These are phyloP conservation scores for Alnus rubra DNA, from an alignment of 306 rosid species.

Conservation along the genomic window DNA sequence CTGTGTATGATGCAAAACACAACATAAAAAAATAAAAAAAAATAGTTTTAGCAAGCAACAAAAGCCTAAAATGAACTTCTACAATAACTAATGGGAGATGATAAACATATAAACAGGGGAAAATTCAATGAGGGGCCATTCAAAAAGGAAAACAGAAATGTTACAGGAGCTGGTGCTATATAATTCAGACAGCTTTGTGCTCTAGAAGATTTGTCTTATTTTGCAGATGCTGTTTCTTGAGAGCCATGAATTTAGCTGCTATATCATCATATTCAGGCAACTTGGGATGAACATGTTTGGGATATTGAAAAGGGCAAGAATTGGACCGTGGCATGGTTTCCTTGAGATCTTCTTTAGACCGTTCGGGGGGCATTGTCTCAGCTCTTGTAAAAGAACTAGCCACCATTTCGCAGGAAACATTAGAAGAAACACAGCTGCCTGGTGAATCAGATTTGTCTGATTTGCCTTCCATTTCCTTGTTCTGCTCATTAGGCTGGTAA, in stretches of 20 bases:
- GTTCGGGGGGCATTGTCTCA: constrained; percentile 60
- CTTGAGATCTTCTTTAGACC: constrained; percentile 23
- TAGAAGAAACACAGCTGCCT: constrained; percentile 8
- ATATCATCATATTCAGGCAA: constrained; percentile 75
- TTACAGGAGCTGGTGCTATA: neutral
- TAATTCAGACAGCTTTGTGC: constrained; percentile 2
- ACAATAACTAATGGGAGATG: neutral
- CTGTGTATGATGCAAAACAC: neutral
- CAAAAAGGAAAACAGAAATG: constrained; percentile 14
- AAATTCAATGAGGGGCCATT: constrained; percentile 14
- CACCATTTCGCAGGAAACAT: constrained; percentile 13
- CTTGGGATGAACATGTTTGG: constrained; percentile 77
- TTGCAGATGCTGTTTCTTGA: constrained; percentile 49
- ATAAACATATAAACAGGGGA: neutral
- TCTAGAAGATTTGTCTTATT: constrained; percentile 16
- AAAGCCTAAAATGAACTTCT: too few species aligned
- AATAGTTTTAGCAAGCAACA: too few species aligned
- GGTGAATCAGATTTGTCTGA: constrained; percentile 12
- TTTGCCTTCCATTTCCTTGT: constrained; percentile 21
- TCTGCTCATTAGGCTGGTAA: constrained; percentile 22
- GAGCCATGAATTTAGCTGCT: constrained; percentile 60
- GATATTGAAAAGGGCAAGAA: constrained; percentile 52
- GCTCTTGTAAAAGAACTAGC: constrained; percentile 39
- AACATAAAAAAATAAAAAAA: too few species aligned
- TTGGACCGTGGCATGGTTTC: constrained; percentile 52